Percentiles rank a stretch among this genome's conserved stretches.
phyloP scores from a whole-genome alignment of 1,139 yeast species.

The Zygosaccharomyces pseudobailii region DNA sequence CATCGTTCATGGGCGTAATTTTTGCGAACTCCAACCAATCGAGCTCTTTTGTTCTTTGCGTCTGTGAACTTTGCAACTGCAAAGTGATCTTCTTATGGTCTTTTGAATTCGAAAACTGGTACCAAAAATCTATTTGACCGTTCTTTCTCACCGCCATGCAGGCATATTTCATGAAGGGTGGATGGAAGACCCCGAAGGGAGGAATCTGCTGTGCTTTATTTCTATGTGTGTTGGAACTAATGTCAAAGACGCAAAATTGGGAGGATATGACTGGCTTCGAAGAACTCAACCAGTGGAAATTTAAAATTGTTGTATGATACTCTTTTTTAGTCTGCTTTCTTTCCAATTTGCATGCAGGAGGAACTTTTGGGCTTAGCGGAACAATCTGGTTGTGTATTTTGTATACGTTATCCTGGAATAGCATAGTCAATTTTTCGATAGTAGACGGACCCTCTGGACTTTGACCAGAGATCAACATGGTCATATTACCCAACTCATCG shows the following conservation, averaged over 20 bases:
- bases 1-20: constrained; percentile 32
- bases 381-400: constrained; percentile 31
- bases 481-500: constrained; percentile 35
- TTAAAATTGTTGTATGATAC: constrained; percentile 30
- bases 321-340: constrained; percentile 32
- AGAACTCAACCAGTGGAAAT: constrained; percentile 35
- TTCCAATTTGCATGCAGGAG: constrained; percentile 18
- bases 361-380: constrained; percentile 19
- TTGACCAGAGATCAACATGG: constrained; percentile 34
- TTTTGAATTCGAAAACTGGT: constrained; percentile 36
- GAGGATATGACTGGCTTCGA: constrained; percentile 31
- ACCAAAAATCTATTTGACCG: constrained; percentile 36
- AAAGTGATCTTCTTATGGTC: constrained; percentile 34
- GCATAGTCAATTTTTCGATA: constrained; percentile 31
- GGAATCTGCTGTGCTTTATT: constrained; percentile 33
- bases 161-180: constrained; percentile 36
- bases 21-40: constrained; percentile 33
- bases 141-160: constrained; percentile 33
- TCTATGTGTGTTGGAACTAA: constrained; percentile 26
- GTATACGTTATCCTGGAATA: constrained; percentile 34
- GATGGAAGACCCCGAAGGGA: constrained; percentile 34
- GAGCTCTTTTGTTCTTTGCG: constrained; percentile 26
- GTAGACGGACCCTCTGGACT: constrained; percentile 33
- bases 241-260: constrained; percentile 31
- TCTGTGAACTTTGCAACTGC: constrained; percentile 23